Conservation (phyloP, 108 stramenopile species). For the Fistulifera solaris region DNA sequence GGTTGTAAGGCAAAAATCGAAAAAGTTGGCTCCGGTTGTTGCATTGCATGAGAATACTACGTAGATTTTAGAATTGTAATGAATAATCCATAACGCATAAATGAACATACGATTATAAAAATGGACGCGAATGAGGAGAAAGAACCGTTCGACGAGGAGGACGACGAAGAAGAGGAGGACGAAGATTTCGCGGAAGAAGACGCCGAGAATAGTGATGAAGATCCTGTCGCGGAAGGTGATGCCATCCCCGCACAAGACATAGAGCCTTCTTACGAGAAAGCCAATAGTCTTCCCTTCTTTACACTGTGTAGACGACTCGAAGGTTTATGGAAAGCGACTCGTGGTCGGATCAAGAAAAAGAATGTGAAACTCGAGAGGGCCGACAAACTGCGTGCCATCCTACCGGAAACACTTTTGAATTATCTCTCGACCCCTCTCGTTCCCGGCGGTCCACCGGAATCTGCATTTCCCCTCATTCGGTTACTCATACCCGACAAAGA, state of each 20-base stretch:
- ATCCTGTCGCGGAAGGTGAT: conserved; percentile 13
- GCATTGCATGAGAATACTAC: too few species aligned
- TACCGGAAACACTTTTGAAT: conserved; percentile 27
- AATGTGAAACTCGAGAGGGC: neutral
- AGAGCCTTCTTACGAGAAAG: conserved; percentile 49
- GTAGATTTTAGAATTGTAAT: too few species aligned
- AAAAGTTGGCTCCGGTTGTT: too few species aligned
- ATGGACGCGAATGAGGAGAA: too few species aligned
- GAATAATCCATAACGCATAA: too few species aligned
- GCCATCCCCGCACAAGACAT: conserved; percentile 17
- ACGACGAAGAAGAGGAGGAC: conserved; percentile 19
- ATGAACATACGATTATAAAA: too few species aligned
- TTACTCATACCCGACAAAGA: conserved; percentile 66
- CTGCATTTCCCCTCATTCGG: conserved; percentile 58
- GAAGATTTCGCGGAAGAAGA: conserved; percentile 9
- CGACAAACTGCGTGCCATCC: conserved; percentile 31
- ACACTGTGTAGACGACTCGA: conserved; percentile 45
- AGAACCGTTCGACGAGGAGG: conserved; percentile 1
- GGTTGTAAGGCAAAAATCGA: too few species aligned
- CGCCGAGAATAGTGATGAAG: conserved; percentile 19
- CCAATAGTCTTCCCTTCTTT: conserved; percentile 42
- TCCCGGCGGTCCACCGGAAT: conserved; percentile 16
- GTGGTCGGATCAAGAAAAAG: conserved; percentile 13
- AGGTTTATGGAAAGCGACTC: conserved; percentile 28
- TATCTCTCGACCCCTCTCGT: conserved; percentile 15